These are phyloP conservation scores for Podospora didyma DNA, from an alignment of 495 filamentous ascomycete genomes.

Conservation along the genomic window DNA sequence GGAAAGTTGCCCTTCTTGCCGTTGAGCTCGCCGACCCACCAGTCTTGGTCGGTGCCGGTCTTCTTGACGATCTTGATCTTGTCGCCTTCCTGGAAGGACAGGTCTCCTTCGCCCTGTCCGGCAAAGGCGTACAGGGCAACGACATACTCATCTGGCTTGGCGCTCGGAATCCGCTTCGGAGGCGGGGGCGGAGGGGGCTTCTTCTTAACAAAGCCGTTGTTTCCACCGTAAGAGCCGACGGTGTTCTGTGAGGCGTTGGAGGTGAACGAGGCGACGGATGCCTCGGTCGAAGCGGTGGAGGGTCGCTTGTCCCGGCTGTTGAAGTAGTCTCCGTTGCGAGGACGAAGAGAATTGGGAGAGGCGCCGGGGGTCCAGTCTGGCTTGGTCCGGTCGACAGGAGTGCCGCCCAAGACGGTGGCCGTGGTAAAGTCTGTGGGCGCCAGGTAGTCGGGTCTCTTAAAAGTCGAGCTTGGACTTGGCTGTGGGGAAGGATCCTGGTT, in stretches of 20 bases:
- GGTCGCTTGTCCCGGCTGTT: conserved; percentile 24
- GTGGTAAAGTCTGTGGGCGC: conserved; percentile 45
- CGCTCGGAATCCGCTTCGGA: conserved; percentile 47
- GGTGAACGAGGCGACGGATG: conserved; percentile 13
- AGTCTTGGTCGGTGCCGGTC: conserved; percentile 84
- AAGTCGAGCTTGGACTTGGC: conserved; percentile 21
- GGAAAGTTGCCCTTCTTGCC: conserved; percentile 79
- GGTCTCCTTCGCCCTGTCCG: conserved; percentile 67
- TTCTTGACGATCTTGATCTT: conserved; percentile 78
- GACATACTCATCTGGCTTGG: conserved; percentile 58
- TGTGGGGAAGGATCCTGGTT: conserved; percentile 14
- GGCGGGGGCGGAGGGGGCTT: conserved; percentile 65
- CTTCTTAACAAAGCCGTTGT: conserved; percentile 31
- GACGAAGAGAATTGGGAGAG: conserved; percentile 21
- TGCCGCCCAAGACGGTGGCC: conserved; percentile 35
- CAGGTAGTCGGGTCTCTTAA: conserved; percentile 27
- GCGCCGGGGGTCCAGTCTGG: conserved; percentile 5
- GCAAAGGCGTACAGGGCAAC: conserved; percentile 78
- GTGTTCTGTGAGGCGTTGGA: conserved; percentile 15
- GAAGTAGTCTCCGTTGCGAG: conserved; percentile 50
- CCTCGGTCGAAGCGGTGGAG: conserved; percentile 30
- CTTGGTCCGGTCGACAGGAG: conserved; percentile 18
- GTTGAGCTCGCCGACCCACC: conserved; percentile 88
- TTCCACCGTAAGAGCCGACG: conserved; percentile 5
- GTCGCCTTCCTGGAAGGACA: conserved; percentile 81